phyloP scores from a whole-genome alignment of 1,284 basidiomycete genomes.

The Austropuccinia psidii region DNA sequence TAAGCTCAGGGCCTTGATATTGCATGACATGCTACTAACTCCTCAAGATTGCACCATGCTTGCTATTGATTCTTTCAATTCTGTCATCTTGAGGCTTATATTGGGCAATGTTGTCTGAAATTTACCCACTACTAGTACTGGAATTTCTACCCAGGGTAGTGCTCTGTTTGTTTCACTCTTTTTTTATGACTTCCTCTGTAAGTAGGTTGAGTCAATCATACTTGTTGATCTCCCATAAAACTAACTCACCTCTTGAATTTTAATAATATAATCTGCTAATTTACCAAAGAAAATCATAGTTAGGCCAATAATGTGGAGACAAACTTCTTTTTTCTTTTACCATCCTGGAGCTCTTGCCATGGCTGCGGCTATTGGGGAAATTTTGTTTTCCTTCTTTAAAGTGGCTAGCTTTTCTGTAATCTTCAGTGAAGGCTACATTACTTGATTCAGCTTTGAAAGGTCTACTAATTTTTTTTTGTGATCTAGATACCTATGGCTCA shows the following conservation, averaged over 20 bases:
- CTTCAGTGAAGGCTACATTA: conserved; percentile 34
- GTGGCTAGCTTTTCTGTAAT: conserved; percentile 52
- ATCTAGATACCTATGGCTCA: too few relatives aligned
- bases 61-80: too few relatives aligned
- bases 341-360: conserved; percentile 65
- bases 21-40: too few relatives aligned
- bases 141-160: not conserved
- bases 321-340: conserved; percentile 69
- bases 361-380: conserved; percentile 54
- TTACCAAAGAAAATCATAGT: too few relatives aligned
- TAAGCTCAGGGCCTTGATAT: too few relatives aligned
- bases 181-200: not conserved
- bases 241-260: too few relatives aligned
- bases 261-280: too few relatives aligned
- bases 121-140: not conserved
- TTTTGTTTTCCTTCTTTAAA: conserved; percentile 51
- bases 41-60: too few relatives aligned
- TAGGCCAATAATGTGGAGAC: conserved; percentile 59
- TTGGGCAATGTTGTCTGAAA: too few relatives aligned
- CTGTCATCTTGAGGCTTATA: too few relatives aligned
- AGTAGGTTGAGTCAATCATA: not conserved
- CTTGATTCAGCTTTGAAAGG: not conserved
- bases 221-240: not conserved
- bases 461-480: conserved; percentile 40
- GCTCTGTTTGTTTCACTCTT: not conserved